Evolutionary conservation across 1,139 yeast genomes (phyloP).

Genomic region (Scheffersomyces segobiensis): DNA sequence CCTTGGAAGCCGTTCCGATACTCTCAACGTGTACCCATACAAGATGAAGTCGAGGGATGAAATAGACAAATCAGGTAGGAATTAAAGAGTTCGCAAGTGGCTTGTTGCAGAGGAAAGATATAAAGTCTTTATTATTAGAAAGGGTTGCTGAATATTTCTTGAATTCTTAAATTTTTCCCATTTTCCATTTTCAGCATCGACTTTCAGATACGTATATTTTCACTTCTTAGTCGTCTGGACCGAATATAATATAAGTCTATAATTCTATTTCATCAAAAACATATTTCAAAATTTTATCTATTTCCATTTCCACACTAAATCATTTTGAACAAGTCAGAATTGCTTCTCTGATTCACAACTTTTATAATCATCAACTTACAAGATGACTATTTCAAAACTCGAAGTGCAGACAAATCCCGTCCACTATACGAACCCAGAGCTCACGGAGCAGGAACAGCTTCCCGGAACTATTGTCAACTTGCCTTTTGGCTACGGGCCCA

Average conservation of each 20-base stretch:
- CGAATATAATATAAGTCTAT: background rate
- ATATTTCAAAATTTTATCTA: background rate
- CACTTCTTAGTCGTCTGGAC: background rate
- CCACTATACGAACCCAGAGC: slow-evolving; percentile 17
- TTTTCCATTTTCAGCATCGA: background rate
- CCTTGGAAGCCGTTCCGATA: background rate
- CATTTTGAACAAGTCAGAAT: no score
- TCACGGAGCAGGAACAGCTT: slow-evolving; percentile 9
- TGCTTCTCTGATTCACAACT: no score
- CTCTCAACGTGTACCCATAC: background rate
- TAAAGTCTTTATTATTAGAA: background rate
- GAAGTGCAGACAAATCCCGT: background rate
- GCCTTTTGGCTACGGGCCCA: slow-evolving; percentile 49
- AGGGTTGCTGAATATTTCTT: background rate
- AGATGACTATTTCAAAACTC: background rate
- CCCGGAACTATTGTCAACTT: slow-evolving; percentile 41
- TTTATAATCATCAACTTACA: background rate
- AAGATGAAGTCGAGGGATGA: background rate
- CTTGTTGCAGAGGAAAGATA: background rate
- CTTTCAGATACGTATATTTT: background rate
- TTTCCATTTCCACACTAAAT: background rate
- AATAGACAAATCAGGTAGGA: background rate
- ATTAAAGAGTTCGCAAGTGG: background rate
- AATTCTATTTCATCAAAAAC: background rate
- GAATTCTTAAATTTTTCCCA: no score